Conservation (phyloP, 2,329 filamentous ascomycete species). For the Colletotrichum endophyticum region DNA sequence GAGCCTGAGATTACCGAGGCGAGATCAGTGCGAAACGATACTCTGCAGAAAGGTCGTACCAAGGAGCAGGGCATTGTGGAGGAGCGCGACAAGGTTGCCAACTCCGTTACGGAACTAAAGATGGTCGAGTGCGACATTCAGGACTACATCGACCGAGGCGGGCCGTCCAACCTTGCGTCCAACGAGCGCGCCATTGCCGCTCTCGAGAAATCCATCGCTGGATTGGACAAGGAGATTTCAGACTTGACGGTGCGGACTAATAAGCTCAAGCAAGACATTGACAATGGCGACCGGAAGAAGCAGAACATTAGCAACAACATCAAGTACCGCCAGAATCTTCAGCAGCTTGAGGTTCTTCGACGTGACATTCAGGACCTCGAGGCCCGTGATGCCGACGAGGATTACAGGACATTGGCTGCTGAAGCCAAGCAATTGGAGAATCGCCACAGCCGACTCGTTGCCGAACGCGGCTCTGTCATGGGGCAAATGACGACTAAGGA, state of each 20-base stretch:
- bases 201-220: conserved; percentile 69
- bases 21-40: conserved; percentile 77
- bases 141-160: conserved; percentile 78
- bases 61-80: conserved; percentile 76
- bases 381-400: conserved; percentile 79
- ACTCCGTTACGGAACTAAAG: conserved; percentile 78
- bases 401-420: conserved; percentile 74
- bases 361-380: conserved; percentile 77
- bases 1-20: conserved; percentile 79
- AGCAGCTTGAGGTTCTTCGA: conserved; percentile 70
- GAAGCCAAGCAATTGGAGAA: conserved; percentile 74
- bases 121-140: conserved; percentile 79
- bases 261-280: conserved; percentile 76
- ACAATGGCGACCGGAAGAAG: conserved; percentile 81
- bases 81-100: conserved; percentile 73
- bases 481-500: conserved; percentile 86
- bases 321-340: conserved; percentile 77
- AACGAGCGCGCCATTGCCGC: conserved; percentile 72
- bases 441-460: conserved; percentile 71
- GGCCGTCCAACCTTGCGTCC: conserved; percentile 71
- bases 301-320: conserved; percentile 90
- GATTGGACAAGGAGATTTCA: conserved; percentile 70
- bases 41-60: conserved; percentile 70
- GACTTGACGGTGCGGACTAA: conserved; percentile 75
- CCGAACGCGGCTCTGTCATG: conserved; percentile 75